Evolutionary conservation across 371 early-diverging fungal genomes (phyloP).

Genomic region (Syncephalastrum racemosum): DNA sequence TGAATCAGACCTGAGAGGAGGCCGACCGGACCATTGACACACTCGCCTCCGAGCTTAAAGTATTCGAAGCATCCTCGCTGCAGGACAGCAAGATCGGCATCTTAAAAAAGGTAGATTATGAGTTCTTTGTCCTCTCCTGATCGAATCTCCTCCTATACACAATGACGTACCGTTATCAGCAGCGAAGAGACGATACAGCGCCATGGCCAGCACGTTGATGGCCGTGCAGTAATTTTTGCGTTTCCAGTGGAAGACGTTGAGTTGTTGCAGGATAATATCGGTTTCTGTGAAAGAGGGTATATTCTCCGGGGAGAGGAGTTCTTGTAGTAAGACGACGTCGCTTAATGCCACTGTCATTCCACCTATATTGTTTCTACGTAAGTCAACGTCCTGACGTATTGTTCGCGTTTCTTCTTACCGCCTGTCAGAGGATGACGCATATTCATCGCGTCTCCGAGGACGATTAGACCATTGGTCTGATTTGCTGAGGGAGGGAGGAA

Average conservation of each 20-base stretch:
- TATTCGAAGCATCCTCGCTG: constrained; percentile 89
- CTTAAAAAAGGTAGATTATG: constrained; percentile 2
- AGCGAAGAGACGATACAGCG: constrained; percentile 86
- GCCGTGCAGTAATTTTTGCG: constrained; percentile 75
- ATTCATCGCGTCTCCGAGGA: constrained; percentile 93
- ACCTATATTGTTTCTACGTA: constrained; percentile 63
- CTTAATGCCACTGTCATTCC: constrained; percentile 96
- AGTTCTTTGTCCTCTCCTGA: constrained; percentile 2
- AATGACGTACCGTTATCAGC: constrained; percentile 53
- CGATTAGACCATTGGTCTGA: constrained; percentile 66
- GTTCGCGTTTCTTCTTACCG: constrained; percentile 40
- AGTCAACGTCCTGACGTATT: background rate
- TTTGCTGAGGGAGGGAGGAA: constrained; percentile 80
- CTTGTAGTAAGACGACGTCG: constrained; percentile 76
- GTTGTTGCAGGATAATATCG: constrained; percentile 53
- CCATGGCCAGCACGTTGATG: constrained; percentile 90
- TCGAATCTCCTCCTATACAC: no score
- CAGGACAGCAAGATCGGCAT: constrained; percentile 57
- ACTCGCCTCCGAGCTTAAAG: constrained; percentile 80
- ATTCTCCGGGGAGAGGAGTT: constrained; percentile 50
- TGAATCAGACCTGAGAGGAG: constrained; percentile 75
- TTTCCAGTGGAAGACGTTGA: constrained; percentile 73
- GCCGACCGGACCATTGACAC: constrained; percentile 80
- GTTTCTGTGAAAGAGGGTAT: constrained; percentile 55
- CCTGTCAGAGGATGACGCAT: constrained; percentile 95